A percentile compares a stretch with the other conserved stretches of the same genome.
phyloP scores from a whole-genome alignment of 495 filamentous ascomycete species.

The Trichoderma asperelloides region DNA sequence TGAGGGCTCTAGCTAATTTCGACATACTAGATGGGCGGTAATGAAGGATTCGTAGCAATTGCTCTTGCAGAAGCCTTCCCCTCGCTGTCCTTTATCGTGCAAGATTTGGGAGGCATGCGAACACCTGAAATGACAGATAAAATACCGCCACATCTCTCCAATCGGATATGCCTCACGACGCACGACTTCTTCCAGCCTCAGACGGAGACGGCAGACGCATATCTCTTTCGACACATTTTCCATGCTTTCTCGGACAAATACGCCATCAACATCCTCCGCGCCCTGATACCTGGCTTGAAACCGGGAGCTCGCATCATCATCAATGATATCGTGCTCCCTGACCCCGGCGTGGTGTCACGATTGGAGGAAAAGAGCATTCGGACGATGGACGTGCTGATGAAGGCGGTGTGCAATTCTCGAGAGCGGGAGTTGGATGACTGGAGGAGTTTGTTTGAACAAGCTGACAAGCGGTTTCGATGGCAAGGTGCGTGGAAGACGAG shows the following conservation, averaged over 20 bases:
- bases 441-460: conserved; percentile 35
- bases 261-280: conserved; percentile 40
- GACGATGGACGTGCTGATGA: conserved; percentile 49
- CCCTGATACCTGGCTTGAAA: conserved; percentile 47
- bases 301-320: conserved; percentile 42
- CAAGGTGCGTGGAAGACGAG: background rate
- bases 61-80: background rate
- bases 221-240: conserved; percentile 49
- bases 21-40: background rate
- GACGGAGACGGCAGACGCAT: conserved; percentile 23
- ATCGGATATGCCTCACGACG: background rate
- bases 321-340: conserved; percentile 43
- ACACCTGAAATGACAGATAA: background rate
- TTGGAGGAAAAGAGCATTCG: conserved; percentile 44
- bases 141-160: background rate
- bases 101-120: background rate
- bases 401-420: conserved; percentile 43
- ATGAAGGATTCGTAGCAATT: background rate
- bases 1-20: background rate
- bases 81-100: background rate
- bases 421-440: conserved; percentile 44
- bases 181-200: conserved; percentile 1
- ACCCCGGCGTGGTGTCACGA: conserved; percentile 29
- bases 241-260: conserved; percentile 53
- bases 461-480: conserved; percentile 26